Conservation (phyloP, 352 stramenopile species). For the Pythium insidiosum region DNA sequence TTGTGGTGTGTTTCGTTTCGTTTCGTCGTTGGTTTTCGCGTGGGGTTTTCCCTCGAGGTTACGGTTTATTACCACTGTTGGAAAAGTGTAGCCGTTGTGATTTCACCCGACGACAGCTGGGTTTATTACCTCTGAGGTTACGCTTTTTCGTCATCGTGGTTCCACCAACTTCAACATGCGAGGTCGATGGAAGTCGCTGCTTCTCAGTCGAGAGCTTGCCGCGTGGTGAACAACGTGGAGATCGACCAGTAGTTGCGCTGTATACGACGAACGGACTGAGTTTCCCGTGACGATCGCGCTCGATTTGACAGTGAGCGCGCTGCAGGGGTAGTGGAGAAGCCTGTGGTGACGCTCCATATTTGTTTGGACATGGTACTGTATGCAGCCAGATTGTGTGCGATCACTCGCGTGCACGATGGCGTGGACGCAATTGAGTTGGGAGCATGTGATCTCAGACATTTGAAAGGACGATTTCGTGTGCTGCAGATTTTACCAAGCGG, state of each 20-base stretch:
- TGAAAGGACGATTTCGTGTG: constrained; percentile 13
- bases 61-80: no score
- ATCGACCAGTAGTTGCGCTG: neutral
- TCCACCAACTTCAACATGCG: no score
- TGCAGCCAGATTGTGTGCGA: constrained; percentile 14
- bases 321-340: constrained; percentile 14
- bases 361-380: constrained; percentile 26
- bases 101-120: no score
- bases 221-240: neutral
- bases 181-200: no score
- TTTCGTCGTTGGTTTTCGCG: no score
- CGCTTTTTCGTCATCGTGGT: no score
- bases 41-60: no score
- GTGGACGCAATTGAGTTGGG: constrained; percentile 9
- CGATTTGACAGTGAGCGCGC: neutral
- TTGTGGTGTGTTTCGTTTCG: neutral
- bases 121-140: no score
- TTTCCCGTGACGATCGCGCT: constrained; percentile 1
- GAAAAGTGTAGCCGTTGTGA: constrained; percentile 7
- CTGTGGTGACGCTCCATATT: constrained; percentile 24
- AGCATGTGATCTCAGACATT: constrained; percentile 7
- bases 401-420: constrained; percentile 6
- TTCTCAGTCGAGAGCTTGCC: no score
- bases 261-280: neutral
- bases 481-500: constrained; percentile 8